phyloP scores from a whole-genome alignment of 2,329 filamentous ascomycete genomes.

The Sporothrix schenckii region DNA sequence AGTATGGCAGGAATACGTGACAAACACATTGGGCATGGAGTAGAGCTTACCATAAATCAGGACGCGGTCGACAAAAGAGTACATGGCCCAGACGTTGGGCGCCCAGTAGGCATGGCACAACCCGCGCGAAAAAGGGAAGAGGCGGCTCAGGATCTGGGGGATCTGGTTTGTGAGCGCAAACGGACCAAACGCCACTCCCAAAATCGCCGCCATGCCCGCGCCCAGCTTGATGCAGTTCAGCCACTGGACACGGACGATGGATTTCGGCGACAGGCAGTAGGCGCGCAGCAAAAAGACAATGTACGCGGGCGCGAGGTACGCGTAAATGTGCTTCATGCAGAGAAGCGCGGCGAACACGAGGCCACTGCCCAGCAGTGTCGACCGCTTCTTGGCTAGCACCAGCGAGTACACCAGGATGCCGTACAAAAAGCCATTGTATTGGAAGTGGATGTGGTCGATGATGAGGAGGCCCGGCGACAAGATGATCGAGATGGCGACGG shows the following conservation, averaged over 20 bases:
- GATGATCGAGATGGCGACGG: conserved; percentile 83
- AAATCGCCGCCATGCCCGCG: conserved; percentile 68
- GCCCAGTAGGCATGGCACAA: conserved; percentile 99
- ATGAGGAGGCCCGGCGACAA: conserved; percentile 92
- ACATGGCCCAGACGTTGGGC: conserved; percentile 94
- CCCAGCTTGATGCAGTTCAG: conserved; percentile 84
- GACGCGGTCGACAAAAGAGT: conserved; percentile 84
- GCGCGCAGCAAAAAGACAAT: conserved; percentile 88
- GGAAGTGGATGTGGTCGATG: conserved; percentile 98
- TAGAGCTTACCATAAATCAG: conserved; percentile 72
- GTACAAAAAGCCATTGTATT: conserved; percentile 98
- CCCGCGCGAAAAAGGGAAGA: conserved; percentile 93
- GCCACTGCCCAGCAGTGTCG: conserved; percentile 75
- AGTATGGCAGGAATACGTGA: neutral
- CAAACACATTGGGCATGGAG: neutral
- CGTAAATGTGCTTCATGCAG: conserved; percentile 97
- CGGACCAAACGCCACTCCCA: conserved; percentile 83
- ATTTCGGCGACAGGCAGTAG: conserved; percentile 82
- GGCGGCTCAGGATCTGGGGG: conserved; percentile 75
- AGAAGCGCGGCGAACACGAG: conserved; percentile 81
- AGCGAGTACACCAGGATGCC: conserved; percentile 86
- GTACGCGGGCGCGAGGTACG: conserved; percentile 94
- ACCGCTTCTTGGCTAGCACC: conserved; percentile 74
- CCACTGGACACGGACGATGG: conserved; percentile 74
- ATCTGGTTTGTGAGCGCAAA: conserved; percentile 82